Conservation (phyloP, 768 basidiomycete genomes). For the Auricularia sp. region DNA sequence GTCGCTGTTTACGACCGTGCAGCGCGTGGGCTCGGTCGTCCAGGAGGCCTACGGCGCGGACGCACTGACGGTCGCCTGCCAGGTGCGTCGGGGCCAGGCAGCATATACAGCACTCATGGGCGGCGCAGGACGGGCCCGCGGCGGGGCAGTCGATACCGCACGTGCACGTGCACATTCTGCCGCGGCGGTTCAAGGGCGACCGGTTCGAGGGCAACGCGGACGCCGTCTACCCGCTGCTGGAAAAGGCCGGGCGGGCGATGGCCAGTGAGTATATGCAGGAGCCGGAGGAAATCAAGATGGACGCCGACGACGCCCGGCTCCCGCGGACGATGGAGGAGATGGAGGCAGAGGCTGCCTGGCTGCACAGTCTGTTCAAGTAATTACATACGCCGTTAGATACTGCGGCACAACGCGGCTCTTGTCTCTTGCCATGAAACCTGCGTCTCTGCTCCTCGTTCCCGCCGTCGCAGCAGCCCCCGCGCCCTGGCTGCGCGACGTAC, state of each 20-base stretch:
- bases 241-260: constrained; percentile 41
- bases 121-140: constrained; percentile 68
- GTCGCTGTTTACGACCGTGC: constrained; percentile 72
- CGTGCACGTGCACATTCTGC: constrained; percentile 93
- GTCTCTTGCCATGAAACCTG: background rate
- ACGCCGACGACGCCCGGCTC: constrained; percentile 58
- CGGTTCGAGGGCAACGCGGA: constrained; percentile 52
- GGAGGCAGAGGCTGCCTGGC: constrained; percentile 67
- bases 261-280: background rate
- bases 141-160: constrained; percentile 84
- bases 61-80: constrained; percentile 78
- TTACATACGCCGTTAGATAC: background rate
- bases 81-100: constrained; percentile 39
- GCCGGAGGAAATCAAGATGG: constrained; percentile 40
- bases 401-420: too few species aligned
- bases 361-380: constrained; percentile 19
- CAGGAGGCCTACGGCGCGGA: constrained; percentile 77
- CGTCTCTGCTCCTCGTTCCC: background rate
- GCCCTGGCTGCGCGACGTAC: background rate
- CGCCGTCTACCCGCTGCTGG: constrained; percentile 71
- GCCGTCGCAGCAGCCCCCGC: background rate
- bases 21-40: constrained; percentile 66
- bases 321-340: constrained; percentile 63
- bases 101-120: background rate
- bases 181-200: constrained; percentile 64